Evolutionary conservation across 1,139 yeast species (phyloP), one percentile per base, ranked within the genome.

Genomic region (Yamadazyma dendronema): DNA sequence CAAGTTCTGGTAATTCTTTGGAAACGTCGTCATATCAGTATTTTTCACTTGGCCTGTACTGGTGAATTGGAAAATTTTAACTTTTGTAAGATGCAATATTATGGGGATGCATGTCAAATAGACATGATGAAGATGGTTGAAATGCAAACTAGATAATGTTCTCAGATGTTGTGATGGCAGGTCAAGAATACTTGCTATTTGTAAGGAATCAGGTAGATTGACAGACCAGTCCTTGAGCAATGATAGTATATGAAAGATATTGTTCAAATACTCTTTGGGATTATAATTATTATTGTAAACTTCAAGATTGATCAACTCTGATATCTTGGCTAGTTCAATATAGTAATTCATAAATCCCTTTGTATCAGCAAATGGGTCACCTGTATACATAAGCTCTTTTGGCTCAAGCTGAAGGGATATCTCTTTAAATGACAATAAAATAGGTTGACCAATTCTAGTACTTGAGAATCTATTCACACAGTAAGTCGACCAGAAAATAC

Each of bases 81-180:
- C 33, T 33, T 52, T 54, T 8, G 54, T 54, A 36, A 59, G 50
- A 36, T 60, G 54, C 6, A 60, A 30, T 10, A 58, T 35, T 1
- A 60, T 52, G 0, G 65, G 65, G n/a, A 60, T 52, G 34, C 57
- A 53, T 9, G 61, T 48, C 17, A 59, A 42, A 36, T 59, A 56
- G 3, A 59, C 54, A 35, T 59, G 62, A 43, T 60, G 65, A 6
- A 59, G 43, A 35, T 60, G 59, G 35, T 60, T 60, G 36, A 59
- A 51, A 39, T 60, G 64, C 21, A 60, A 40, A 19, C 62, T 53
- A 31, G 57, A 56, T 5, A 57, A 43, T 21, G 56, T 43, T 24
- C 65, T 39, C 33, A 52, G 49, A 17, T 42, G 43, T 2, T 35
- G 34, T 24, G 33, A 26, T 17, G 36, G 29, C 11, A 33, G 22